Evolutionary conservation across 1,139 yeast species (phyloP).

Genomic region (Candida buenavistaensis): DNA sequence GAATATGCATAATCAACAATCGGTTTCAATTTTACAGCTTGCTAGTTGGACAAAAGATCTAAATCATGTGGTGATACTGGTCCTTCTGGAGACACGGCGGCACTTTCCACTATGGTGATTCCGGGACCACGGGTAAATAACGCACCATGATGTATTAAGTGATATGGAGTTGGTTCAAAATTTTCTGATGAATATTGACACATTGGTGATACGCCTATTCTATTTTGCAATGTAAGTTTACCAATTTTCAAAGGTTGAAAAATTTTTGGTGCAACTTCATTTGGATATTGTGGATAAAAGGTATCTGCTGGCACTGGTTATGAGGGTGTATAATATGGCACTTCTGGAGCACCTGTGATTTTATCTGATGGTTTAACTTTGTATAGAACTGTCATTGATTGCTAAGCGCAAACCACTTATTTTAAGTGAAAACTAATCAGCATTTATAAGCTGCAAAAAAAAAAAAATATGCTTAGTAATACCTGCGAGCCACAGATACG

Average conservation of each 20-base stretch:
- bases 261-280: conserved; percentile 17
- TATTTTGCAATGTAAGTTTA: conserved; percentile 40
- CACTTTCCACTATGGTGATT: conserved; percentile 51
- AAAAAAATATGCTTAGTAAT: neutral
- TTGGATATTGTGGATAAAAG: conserved; percentile 16
- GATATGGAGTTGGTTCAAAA: conserved; percentile 44
- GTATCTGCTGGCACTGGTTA: conserved; percentile 21
- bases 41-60: conserved; percentile 53
- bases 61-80: conserved; percentile 47
- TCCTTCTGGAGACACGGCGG: conserved; percentile 45
- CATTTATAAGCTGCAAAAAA: too few species aligned
- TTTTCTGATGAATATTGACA: conserved; percentile 51
- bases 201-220: conserved; percentile 63
- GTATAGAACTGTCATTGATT: conserved; percentile 12
- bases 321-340: conserved; percentile 17
- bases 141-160: conserved; percentile 45
- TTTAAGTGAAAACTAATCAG: too few species aligned
- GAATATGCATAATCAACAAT: conserved; percentile 60
- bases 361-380: conserved; percentile 15
- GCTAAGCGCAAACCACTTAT: too few species aligned
- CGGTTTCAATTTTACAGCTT: conserved; percentile 46
- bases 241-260: conserved; percentile 23
- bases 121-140: conserved; percentile 53
- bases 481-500: too few species aligned
- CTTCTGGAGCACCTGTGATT: conserved; percentile 13